phyloP scores from a whole-genome alignment of 2,329 filamentous ascomycete species.

The Nothopassalora personata region DNA sequence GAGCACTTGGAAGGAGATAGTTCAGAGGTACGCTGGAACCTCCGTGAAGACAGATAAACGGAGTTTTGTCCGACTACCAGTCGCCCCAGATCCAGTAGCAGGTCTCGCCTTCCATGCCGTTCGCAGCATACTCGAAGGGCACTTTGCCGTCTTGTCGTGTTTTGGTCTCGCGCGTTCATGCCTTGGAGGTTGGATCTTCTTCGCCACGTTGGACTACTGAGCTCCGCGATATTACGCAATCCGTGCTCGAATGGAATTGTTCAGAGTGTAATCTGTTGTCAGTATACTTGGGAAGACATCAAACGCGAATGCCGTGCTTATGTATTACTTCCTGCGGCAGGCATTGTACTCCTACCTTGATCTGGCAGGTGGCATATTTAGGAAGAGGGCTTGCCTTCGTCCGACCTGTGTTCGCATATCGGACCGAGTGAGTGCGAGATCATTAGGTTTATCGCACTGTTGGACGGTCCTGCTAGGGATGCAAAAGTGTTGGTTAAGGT shows the following conservation, averaged over 20 bases:
- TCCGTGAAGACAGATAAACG: slow-evolving; percentile 41
- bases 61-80: slow-evolving; percentile 25
- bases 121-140: slow-evolving; percentile 31
- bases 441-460: too few species aligned
- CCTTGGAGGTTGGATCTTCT: slow-evolving; percentile 19
- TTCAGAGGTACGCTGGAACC: slow-evolving; percentile 43
- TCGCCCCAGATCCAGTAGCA: slow-evolving; percentile 38
- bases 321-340: background rate
- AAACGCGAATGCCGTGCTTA: background rate
- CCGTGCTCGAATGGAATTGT: background rate
- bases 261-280: background rate
- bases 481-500: too few species aligned
- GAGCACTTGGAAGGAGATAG: slow-evolving; percentile 35
- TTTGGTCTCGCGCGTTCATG: slow-evolving; percentile 22
- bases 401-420: background rate
- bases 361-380: background rate
- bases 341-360: background rate
- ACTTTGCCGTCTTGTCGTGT: slow-evolving; percentile 25
- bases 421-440: background rate
- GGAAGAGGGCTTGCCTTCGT: background rate
- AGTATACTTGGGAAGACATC: background rate
- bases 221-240: background rate
- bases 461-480: too few species aligned
- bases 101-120: slow-evolving; percentile 36
- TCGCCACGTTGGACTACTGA: slow-evolving; percentile 1